Percentiles rank a stretch among this genome's conserved stretches.
Conservation (phyloP, 2,329 filamentous ascomycete genomes). For the Stagonosporopsis tanaceti region DNA sequence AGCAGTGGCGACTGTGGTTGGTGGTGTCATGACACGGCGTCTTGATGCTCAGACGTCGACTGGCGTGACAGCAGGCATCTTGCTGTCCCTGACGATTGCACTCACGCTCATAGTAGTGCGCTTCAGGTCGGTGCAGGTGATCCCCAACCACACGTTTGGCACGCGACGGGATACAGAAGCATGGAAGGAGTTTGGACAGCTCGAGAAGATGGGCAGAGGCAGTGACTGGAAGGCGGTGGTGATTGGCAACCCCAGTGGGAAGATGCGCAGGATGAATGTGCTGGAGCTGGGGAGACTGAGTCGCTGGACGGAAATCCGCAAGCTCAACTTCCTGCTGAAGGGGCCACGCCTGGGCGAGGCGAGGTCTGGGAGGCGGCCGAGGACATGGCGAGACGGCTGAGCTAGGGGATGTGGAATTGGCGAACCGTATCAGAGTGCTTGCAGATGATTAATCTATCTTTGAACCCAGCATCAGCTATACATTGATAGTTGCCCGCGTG, state of each 20-base stretch:
- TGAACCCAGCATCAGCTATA: too few species aligned
- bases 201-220: conserved; percentile 52
- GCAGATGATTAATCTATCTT: too few species aligned
- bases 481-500: not conserved
- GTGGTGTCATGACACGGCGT: conserved; percentile 70
- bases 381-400: conserved; percentile 19
- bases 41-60: conserved; percentile 74
- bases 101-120: conserved; percentile 69
- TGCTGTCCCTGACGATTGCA: conserved; percentile 70
- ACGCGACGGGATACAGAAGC: conserved; percentile 43
- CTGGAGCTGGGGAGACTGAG: conserved; percentile 73
- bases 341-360: conserved; percentile 29
- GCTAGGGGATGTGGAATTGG: too few species aligned
- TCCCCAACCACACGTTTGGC: conserved; percentile 66
- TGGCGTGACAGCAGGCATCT: conserved; percentile 71
- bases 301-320: conserved; percentile 75
- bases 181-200: conserved; percentile 48
- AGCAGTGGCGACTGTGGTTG: conserved; percentile 72
- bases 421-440: too few species aligned
- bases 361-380: conserved; percentile 1
- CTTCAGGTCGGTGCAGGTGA: conserved; percentile 72
- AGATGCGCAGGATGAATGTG: conserved; percentile 73
- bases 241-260: conserved; percentile 74
- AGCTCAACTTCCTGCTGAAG: conserved; percentile 54
- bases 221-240: conserved; percentile 72